A percentile compares a stretch with the other conserved stretches of the same genome.
Evolutionary conservation across 2,329 filamentous ascomycete genomes (phyloP).

Genomic region (Sporothrix euskadiensis): DNA sequence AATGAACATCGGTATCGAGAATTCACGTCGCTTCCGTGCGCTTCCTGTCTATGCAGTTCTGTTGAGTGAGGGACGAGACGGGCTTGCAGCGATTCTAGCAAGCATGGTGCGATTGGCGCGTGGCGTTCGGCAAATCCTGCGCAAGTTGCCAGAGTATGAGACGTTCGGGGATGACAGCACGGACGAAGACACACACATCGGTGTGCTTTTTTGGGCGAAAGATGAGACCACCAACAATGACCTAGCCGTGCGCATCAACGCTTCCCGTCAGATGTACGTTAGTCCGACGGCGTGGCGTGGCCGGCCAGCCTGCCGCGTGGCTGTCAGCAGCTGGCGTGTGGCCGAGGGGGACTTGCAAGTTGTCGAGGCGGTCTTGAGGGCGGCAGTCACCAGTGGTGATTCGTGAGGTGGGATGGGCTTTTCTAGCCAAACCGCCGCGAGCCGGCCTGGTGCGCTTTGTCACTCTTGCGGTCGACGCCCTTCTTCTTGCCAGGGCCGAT

Average conservation of each 20-base stretch:
- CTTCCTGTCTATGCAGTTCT: constrained; percentile 86
- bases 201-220: constrained; percentile 76
- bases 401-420: neutral
- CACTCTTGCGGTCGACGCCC: constrained; percentile 30
- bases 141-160: constrained; percentile 62
- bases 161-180: constrained; percentile 55
- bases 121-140: constrained; percentile 63
- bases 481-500: constrained; percentile 58
- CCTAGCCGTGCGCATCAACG: constrained; percentile 73
- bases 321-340: constrained; percentile 82
- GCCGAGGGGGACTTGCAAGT: constrained; percentile 67
- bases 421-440: constrained; percentile 57
- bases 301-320: constrained; percentile 73
- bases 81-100: constrained; percentile 68
- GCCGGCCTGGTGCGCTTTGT: constrained; percentile 46
- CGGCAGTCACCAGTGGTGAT: neutral
- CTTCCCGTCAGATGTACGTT: constrained; percentile 72
- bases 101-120: constrained; percentile 73
- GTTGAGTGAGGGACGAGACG: constrained; percentile 68
- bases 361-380: constrained; percentile 62
- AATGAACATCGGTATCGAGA: constrained; percentile 84
- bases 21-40: constrained; percentile 86
- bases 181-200: constrained; percentile 58
- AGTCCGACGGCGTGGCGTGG: constrained; percentile 79
- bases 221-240: constrained; percentile 62